These are phyloP conservation scores for Dunaliella primolecta DNA, from an alignment of 139 green algal species.

Conservation along the genomic window DNA sequence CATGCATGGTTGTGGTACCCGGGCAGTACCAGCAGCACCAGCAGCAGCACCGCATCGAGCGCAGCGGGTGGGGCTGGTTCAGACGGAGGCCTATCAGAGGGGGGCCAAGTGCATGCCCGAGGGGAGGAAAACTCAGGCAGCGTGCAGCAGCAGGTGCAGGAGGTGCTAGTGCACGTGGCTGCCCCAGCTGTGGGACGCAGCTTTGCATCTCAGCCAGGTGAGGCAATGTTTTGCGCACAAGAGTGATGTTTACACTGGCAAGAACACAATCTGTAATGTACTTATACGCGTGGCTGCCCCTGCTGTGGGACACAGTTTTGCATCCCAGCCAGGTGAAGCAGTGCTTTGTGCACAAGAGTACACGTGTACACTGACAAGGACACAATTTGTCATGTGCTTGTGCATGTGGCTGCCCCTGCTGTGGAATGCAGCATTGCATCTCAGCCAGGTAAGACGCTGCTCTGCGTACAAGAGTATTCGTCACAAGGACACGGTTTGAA, in stretches of 20 bases:
- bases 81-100: neutral
- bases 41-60: neutral
- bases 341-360: no score
- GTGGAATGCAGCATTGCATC: neutral
- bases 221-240: no score
- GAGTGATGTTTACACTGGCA: no score
- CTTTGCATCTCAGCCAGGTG: neutral
- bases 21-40: neutral
- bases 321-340: neutral
- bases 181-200: neutral
- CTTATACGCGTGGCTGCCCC: neutral
- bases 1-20: constrained; percentile 11
- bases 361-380: no score
- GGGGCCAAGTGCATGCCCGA: no score
- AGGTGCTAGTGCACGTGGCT: neutral
- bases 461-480: no score
- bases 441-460: neutral
- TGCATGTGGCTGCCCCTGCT: neutral
- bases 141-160: constrained; percentile 11
- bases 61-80: neutral
- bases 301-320: neutral
- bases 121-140: no score
- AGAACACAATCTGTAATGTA: no score
- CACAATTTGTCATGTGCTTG: no score
- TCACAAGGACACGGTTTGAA: no score